Base-by-base conservation (phyloP, 2,329 filamentous ascomycete genomes). In the Diplodia mutila region DNA sequence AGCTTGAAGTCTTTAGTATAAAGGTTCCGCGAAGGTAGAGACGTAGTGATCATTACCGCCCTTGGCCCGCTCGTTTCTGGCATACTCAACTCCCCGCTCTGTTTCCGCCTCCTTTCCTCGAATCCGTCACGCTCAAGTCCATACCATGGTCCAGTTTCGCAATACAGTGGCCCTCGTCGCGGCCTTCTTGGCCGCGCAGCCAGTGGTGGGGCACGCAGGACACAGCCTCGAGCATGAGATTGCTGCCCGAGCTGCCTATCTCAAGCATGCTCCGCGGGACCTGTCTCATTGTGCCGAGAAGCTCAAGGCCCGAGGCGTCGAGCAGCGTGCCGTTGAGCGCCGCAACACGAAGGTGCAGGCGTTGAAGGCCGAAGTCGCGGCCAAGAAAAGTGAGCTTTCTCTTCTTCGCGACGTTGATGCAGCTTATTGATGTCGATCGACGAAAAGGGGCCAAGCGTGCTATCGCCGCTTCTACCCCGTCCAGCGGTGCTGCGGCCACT, bases 211-310 rank as follows among this genome's bases (percentile, higher is more conserved):
- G 16, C 61, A 65, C 18, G 49, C 61, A 25, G 61, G 61, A 12
- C 61, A 65, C 14, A 54, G 49, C 32, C 49, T 65, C 4, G 49
- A 54, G 14, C 21, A 46, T 32, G 61, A 65, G 61, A 65, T 65
- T 25, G 61, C 61, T 23, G 49, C 48, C 11, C 61, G 61, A 18
- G 32, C 61, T 37, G 51, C 51, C 2, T 65, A 65, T 48, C 61
- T 65, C 32, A 65, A 54, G 23, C 48, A 65, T n/a, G 48, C 49
- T 29, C 61, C 61, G 18, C 61, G 61, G 0, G 49, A 65, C 21
- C 37, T 65, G 16, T 65, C 61, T 6, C 61, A 65, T 12, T 65
- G 61, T n/a, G 61, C 61, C 12, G 61, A 53, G 49, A 65, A 65
- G 61, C 48, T 65, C 32, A 39, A 54, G 61, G 49, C 25, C 16